Base-by-base conservation (phyloP, 164 flowering plant genomes). In the Platanus orientalis region DNA sequence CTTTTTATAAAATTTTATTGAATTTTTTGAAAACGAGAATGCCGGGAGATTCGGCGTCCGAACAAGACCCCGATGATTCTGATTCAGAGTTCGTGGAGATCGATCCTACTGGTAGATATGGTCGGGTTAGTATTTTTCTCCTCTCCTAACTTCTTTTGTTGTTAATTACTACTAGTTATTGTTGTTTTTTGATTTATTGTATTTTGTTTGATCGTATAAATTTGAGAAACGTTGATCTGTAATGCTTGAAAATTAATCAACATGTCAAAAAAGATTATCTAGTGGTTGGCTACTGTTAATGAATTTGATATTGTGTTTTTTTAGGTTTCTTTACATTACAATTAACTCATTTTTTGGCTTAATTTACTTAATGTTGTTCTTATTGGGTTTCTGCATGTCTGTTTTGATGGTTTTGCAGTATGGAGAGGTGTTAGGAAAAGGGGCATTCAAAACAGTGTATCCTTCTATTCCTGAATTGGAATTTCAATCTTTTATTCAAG, bases 101-200 rank as follows among this genome's bases (percentile, higher is more conserved):
- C 55, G 88, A 83, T 78, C 88, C 88, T 14, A 79, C 82, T 54
- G 82, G 88, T 62, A 79, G 88, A 83, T 83, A 83, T 70, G 88
- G 85, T 72, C 81, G 88, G 56, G 88, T 81, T 74, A 14, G 39
- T 19, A 28, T 7, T 21, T 20, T 36, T 36, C 42, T 36, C 42
- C 2, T 36, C 42, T 14, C 42, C 7, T n/a, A n/a, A 36, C 42
- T 7, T 7, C 42, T 36, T 7, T 7, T 10, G 9, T 32, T 36
- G 13, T 3, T 36, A 36, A 36, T 14, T 36, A 36, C 42, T 36
- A 36, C n/a, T n/a, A n/a, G n/a, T n/a, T n/a, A 48, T 25, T 23
- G 14, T 51, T 12, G 24, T 12, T 20, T n/a, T n/a, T 25, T 6
- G 26, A 7, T 10, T 51, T 9, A 21, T 10, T 51, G 14, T 19